Conservation (phyloP, 352 stramenopile species). For the Globisporangium radiosum region DNA sequence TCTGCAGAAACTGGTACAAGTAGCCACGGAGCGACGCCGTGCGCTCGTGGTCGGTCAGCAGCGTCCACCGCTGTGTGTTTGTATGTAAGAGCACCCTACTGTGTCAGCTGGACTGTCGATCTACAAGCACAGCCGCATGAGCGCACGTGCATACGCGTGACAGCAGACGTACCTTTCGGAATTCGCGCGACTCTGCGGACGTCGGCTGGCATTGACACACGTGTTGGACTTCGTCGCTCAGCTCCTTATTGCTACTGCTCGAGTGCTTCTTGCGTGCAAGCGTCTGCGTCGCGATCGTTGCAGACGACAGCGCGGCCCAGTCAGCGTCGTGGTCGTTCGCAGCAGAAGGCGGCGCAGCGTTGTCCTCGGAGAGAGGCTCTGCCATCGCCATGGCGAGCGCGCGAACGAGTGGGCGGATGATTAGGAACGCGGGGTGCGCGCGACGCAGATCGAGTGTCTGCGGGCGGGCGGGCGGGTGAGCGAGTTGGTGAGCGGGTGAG, state of each 20-base stretch:
- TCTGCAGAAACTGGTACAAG: constrained; percentile 65
- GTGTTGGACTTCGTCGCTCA: constrained; percentile 13
- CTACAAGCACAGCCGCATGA: too few relatives aligned
- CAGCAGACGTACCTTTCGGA: constrained; percentile 55
- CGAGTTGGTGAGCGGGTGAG: not conserved
- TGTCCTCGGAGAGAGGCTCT: constrained; percentile 7
- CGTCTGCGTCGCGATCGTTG: constrained; percentile 1
- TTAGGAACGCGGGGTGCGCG: not conserved
- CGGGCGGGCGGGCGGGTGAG: not conserved
- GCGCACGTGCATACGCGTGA: not conserved
- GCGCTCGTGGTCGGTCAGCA: constrained; percentile 75
- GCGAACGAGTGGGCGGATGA: not conserved
- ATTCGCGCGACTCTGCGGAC: constrained; percentile 64
- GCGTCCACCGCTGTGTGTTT: constrained; percentile 50
- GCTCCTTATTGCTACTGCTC: not conserved
- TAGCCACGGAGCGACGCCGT: constrained; percentile 58
- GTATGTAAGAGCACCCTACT: not conserved
- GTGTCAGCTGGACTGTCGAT: too few relatives aligned
- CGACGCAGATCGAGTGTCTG: not conserved
- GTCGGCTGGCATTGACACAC: constrained; percentile 60
- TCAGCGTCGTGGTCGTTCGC: constrained; percentile 1
- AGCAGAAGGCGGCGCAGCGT: not conserved
- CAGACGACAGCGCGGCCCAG: constrained; percentile 3
- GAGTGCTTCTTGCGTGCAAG: constrained; percentile 10
- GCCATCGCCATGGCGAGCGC: constrained; percentile 8